Evolutionary conservation across 2,329 filamentous ascomycete species (phyloP), one percentile per base, ranked within the genome.

Genomic region (Fonsecaea nubica): DNA sequence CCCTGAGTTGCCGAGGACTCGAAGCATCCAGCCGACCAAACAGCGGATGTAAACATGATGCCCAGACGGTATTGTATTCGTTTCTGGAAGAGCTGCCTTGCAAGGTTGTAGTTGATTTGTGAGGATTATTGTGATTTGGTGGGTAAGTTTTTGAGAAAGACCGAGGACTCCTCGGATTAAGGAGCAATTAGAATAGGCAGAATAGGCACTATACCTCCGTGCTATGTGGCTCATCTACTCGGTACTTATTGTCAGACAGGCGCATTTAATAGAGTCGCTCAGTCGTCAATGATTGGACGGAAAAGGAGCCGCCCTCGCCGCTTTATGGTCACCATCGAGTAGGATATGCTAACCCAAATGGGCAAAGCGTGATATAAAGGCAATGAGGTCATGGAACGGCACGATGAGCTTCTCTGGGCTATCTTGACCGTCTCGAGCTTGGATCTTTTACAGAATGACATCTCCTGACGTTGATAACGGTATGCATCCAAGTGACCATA

Each of bases 301-400:
- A 42, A 42, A 18, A 5, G 36, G 13, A 38, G 8, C 36, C 36
- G 36, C 4, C 8, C 36, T 25, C 4, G 45, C 45, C 45, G 45
- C 45, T 50, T 50, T 50, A 9, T 50, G 18, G 15, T n/a, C 18
- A 9, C 21, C 45, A 1, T 8, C 6, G 15, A 25, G 25, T 50
- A 10, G 3, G 1, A 10, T 12, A 4, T 10, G 45, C 45, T 50
- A 50, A 25, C 45, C 4, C 8, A 3, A 50, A 12, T 12, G 18
- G 45, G 45, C 1, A 50, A 50, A 50, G 21, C 45, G 45, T 10
- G 45, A 50, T 50, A 50, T 50, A 25, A 25, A 50, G 9, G 8
- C 45, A 48, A 50, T 50, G 45, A 50, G 45, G 45, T 50, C 45
- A 50, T 50, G 18, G 25, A 50, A 25, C 4, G 18, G n/a, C 45